Evolutionary conservation across 495 filamentous ascomycete species (phyloP).

Genomic region (Aspergillus cavernicola): DNA sequence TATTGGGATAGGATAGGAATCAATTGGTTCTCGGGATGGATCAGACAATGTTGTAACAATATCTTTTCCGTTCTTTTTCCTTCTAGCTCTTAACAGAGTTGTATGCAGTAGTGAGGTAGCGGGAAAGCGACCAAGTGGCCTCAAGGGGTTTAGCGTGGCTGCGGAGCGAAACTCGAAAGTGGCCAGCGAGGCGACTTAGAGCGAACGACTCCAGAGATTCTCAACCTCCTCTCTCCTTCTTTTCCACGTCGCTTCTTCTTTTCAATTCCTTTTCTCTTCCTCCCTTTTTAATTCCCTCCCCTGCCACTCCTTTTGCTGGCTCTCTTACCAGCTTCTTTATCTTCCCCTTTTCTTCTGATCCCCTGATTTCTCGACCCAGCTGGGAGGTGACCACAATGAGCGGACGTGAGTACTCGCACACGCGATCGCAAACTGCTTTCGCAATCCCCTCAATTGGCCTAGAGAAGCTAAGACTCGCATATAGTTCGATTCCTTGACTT

Average conservation of each 20-base stretch:
- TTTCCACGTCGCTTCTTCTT: conserved; percentile 29
- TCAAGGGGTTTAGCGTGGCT: conserved; percentile 40
- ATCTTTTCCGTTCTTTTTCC: neutral
- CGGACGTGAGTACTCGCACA: conserved; percentile 41
- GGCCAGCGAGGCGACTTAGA: conserved; percentile 41
- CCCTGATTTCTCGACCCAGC: conserved; percentile 22
- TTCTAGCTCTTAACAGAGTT: too few relatives aligned
- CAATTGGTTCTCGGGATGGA: too few relatives aligned
- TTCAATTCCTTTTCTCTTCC: conserved; percentile 32
- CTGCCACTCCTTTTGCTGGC: conserved; percentile 51
- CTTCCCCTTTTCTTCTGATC: conserved; percentile 2
- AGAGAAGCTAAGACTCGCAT: conserved; percentile 13
- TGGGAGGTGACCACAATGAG: conserved; percentile 45
- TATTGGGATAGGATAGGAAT: neutral
- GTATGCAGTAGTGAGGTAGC: too few relatives aligned
- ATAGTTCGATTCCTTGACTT: conserved; percentile 98
- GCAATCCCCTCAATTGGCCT: conserved; percentile 28
- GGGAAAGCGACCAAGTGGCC: conserved; percentile 44
- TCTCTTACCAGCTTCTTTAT: conserved; percentile 49
- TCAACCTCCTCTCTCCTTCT: conserved; percentile 32
- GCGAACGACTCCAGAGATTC: conserved; percentile 5
- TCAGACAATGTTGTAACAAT: too few relatives aligned
- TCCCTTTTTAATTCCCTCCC: conserved; percentile 34
- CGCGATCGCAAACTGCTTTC: conserved; percentile 36
- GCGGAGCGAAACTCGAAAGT: conserved; percentile 30